These are phyloP conservation scores for Yamadazyma taylorii DNA, from an alignment of 1,139 yeast species.

Conservation along the genomic window DNA sequence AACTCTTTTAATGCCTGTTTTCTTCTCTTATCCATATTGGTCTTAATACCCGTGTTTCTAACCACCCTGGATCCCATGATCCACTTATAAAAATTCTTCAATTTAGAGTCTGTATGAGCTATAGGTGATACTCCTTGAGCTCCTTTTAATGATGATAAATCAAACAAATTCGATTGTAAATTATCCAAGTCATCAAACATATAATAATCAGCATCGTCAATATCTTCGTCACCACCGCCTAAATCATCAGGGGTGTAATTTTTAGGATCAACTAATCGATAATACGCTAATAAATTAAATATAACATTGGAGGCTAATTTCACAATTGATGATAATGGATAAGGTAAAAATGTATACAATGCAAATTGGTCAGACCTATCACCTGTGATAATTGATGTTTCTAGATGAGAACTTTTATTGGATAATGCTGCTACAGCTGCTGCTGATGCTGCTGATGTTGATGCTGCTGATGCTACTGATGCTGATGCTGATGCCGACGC, in stretches of 20 bases:
- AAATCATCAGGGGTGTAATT: conserved; percentile 30
- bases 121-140: conserved; percentile 34
- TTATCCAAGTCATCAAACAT: conserved; percentile 28
- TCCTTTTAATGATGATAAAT: conserved; percentile 43
- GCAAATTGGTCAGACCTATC: conserved; percentile 46
- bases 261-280: conserved; percentile 26
- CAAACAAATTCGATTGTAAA: conserved; percentile 38
- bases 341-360: conserved; percentile 44
- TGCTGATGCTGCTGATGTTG: too few relatives aligned
- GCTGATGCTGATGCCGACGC: too few relatives aligned
- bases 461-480: too few relatives aligned
- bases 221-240: conserved; percentile 24
- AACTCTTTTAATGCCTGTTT: conserved; percentile 44
- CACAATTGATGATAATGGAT: conserved; percentile 35
- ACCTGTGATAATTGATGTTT: conserved; percentile 27
- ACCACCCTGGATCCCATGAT: conserved; percentile 15
- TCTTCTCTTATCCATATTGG: conserved; percentile 41
- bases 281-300: conserved; percentile 22
- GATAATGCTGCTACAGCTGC: conserved; percentile 5
- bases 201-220: conserved; percentile 21
- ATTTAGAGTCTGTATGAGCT: conserved; percentile 24
- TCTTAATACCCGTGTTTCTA: conserved; percentile 22
- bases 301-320: conserved; percentile 19
- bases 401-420: conserved; percentile 23
- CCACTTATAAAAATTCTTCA: conserved; percentile 30